phyloP scores from a whole-genome alignment of 179 eudicot species.

The Camellia oleifera region DNA sequence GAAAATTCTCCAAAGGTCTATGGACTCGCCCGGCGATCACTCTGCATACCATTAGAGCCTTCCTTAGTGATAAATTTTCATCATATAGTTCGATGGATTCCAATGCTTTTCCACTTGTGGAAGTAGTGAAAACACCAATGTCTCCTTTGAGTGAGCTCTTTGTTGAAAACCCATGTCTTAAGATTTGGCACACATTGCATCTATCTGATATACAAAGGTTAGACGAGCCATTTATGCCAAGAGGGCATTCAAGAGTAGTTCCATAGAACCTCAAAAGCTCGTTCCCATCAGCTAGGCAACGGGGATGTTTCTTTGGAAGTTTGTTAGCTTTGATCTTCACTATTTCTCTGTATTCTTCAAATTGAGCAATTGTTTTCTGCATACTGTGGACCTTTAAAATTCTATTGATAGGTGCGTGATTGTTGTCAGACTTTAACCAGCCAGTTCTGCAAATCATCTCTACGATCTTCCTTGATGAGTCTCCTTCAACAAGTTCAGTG shows the following conservation, averaged over 20 bases:
- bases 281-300: conserved; percentile 81
- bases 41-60: conserved; percentile 69
- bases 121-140: conserved; percentile 62
- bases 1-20: conserved; percentile 45
- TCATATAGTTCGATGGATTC: conserved; percentile 24
- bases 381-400: conserved; percentile 72
- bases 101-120: conserved; percentile 58
- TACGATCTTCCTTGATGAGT: conserved; percentile 60
- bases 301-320: conserved; percentile 55
- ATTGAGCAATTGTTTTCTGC: conserved; percentile 58
- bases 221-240: conserved; percentile 51
- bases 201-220: conserved; percentile 46
- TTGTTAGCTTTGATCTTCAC: conserved; percentile 65
- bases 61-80: conserved; percentile 20
- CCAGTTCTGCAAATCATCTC: conserved; percentile 63
- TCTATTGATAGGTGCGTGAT: conserved; percentile 29
- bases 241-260: conserved; percentile 53
- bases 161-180: conserved; percentile 59
- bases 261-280: conserved; percentile 77
- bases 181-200: conserved; percentile 54
- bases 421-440: conserved; percentile 29
- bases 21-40: conserved; percentile 85
- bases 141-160: conserved; percentile 27
- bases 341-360: conserved; percentile 66
- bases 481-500: conserved; percentile 61